phyloP scores from a whole-genome alignment of 176 grass and related monocot species.

The Oryza coarctata region DNA sequence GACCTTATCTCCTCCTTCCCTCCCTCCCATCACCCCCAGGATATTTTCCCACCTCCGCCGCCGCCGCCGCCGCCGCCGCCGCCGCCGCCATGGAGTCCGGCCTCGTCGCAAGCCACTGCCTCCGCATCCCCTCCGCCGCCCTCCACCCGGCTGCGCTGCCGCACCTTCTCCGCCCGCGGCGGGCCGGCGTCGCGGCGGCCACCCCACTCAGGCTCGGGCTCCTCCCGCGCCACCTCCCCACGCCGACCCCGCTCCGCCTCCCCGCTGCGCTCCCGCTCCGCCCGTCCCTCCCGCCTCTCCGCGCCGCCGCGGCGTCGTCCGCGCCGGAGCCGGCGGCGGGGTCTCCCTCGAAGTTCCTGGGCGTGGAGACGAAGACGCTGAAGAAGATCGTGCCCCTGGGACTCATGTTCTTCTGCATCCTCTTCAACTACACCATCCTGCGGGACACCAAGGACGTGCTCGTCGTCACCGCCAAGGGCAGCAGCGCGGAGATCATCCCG shows the following conservation, averaged over 20 bases:
- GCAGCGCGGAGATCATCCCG: constrained; percentile 98
- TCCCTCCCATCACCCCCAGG: background rate
- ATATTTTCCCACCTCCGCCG: constrained; percentile 1
- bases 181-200: background rate
- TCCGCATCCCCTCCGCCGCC: constrained; percentile 30
- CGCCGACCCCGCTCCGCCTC: constrained; percentile 45
- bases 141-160: background rate
- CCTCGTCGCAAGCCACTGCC: constrained; percentile 56
- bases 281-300: constrained; percentile 32
- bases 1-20: background rate
- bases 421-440: constrained; percentile 99
- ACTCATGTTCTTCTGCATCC: constrained; percentile 99
- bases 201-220: constrained; percentile 17
- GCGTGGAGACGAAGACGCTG: constrained; percentile 64
- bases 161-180: constrained; percentile 35
- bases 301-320: constrained; percentile 13
- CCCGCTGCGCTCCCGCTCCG: constrained; percentile 46
- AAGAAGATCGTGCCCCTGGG: constrained; percentile 95
- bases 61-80: constrained; percentile 45
- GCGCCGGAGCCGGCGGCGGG: background rate
- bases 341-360: constrained; percentile 49
- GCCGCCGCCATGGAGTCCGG: constrained; percentile 57
- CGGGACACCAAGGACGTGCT: constrained; percentile 98
- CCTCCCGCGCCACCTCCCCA: background rate
- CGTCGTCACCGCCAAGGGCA: constrained; percentile 91